These are phyloP conservation scores for Salix suchowensis DNA, from an alignment of 345 rosid genomes.

Conservation along the genomic window DNA sequence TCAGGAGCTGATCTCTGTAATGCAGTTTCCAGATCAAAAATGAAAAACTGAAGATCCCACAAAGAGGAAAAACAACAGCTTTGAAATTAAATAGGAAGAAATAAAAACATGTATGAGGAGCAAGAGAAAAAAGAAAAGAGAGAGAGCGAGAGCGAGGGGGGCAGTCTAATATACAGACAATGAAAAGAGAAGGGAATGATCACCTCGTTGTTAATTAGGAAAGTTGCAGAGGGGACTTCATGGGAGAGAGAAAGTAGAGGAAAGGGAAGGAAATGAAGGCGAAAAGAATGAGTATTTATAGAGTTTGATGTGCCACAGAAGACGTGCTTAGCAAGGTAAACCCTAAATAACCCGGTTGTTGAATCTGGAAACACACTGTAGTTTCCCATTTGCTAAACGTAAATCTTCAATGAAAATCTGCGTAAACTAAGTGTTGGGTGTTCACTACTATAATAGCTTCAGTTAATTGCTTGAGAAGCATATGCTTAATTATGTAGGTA, in stretches of 20 bases:
- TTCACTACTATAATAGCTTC: neutral
- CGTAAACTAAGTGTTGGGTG: neutral
- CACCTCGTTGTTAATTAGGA: neutral
- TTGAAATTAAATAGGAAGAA: neutral
- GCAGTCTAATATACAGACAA: neutral
- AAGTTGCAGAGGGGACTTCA: neutral
- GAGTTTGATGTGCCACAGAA: conserved; percentile 25
- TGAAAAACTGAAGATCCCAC: neutral
- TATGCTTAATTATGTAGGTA: too few species aligned
- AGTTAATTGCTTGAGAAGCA: too few species aligned
- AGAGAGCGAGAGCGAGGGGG: neutral
- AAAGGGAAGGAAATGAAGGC: conserved; percentile 21
- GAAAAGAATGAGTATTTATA: conserved; percentile 50
- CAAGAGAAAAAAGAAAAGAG: neutral
- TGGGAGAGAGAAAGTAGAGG: neutral
- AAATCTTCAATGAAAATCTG: neutral
- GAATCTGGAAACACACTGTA: conserved; percentile 22
- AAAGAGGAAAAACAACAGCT: neutral
- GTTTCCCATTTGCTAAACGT: conserved; percentile 1
- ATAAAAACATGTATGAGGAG: neutral
- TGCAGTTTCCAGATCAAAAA: conserved; percentile 8
- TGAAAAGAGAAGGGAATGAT: neutral
- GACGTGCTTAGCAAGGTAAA: conserved; percentile 70
- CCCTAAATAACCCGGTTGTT: conserved; percentile 16
- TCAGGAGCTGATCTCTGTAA: conserved; percentile 10